Conservation (phyloP, 805 yeast genomes). For the Candida parachauliodes region DNA sequence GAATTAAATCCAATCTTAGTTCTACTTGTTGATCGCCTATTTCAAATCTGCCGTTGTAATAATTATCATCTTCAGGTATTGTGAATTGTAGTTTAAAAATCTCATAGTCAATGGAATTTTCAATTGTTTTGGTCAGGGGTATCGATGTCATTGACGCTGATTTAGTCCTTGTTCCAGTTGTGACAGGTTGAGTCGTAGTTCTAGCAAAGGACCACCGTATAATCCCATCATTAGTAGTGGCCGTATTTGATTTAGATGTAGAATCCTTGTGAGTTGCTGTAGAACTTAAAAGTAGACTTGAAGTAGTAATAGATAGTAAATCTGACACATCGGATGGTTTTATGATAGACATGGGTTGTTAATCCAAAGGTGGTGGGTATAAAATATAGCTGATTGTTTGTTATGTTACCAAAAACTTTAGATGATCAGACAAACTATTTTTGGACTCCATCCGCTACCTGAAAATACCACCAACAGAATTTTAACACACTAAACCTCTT, state of each 20-base stretch:
- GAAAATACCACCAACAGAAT: too few relatives aligned
- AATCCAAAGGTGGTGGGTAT: too few relatives aligned
- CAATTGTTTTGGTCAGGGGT: conserved; percentile 1
- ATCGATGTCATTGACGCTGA: neutral
- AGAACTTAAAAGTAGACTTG: neutral
- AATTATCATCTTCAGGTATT: conserved; percentile 13
- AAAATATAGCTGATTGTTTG: neutral
- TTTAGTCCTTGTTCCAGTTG: neutral
- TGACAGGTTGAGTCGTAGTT: conserved; percentile 1
- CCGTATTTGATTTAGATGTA: neutral
- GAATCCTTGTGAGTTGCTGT: neutral
- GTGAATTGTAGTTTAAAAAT: conserved; percentile 14
- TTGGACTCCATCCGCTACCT: conserved; percentile 3
- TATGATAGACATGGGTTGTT: too few relatives aligned
- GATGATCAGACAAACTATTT: too few relatives aligned
- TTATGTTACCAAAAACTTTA: neutral
- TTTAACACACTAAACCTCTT: too few relatives aligned
- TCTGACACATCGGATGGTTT: neutral
- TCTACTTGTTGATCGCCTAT: conserved; percentile 8
- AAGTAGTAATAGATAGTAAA: neutral
- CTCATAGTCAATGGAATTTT: conserved; percentile 1
- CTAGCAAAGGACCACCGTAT: conserved; percentile 7
- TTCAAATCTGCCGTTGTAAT: conserved; percentile 15
- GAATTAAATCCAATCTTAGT: conserved; percentile 29
- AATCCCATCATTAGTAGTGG: conserved; percentile 7